Evolutionary conservation across 2,329 filamentous ascomycete species (phyloP), one percentile per base, ranked within the genome.

Genomic region (Stachybotrys chlorohalonatus): DNA sequence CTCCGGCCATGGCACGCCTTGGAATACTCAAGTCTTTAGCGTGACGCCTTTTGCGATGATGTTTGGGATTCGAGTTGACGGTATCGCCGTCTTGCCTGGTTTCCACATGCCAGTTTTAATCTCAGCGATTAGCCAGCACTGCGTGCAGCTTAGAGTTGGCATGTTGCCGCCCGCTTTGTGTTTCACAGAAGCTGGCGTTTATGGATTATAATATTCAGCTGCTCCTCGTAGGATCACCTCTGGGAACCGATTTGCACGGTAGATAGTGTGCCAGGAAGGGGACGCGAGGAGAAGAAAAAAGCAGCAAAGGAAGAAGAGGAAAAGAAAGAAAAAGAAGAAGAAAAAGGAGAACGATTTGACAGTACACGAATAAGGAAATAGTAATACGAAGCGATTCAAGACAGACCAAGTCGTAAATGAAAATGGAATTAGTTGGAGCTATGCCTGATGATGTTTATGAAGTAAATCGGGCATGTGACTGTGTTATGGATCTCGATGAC

Each of bases 1-100:
- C 24, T 9, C 5, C 36, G 13, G 36, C 36, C 36, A 42, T n/a
- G 36, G 31, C 24, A 39, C 42, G 50, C 46, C 50, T 56, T 24
- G n/a, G 42, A 56, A 45, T 47, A 51, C 52, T 49, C 31, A n/a
- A 53, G 47, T 51, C 45, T 47, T 53, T 54, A 56, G 31, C 54
- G 55, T 42, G 58, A 53, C 48, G 51, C 55, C 52, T 56, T 54
- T 47, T 54, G 58, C 56, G 57, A 59, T 39, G 49, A 57, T 55
- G 54, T 56, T 59, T 57, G 53, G 64, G 61, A 64, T 62, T 62
- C 61, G 57, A 61, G 49, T 13, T 42, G 13, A 9, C 36, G 36
- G 13, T 42, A 49, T 17, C 16, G 15, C 13, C 15, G 7, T 30
- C 47, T 49, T 7, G 31, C 47, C 15, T 7, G 11, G 8, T 47